A percentile compares a stretch with the other conserved stretches of the same genome.
Conservation (phyloP, 108 stramenopile species). For the Chaetoceros muelleri region DNA sequence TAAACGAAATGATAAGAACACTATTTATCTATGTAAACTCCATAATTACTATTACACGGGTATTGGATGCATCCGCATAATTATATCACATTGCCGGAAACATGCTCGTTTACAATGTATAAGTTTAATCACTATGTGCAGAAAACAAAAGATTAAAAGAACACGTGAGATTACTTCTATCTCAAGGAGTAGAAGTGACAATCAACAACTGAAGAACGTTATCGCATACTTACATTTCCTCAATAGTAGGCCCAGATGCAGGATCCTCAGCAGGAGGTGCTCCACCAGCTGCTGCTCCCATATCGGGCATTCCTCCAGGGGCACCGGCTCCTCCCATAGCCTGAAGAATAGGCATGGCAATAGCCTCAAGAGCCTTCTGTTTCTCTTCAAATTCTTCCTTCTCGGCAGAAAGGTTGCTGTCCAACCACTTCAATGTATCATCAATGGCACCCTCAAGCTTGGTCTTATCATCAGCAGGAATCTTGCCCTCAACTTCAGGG, state of each 20-base stretch:
- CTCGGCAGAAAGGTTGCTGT: constrained; percentile 90
- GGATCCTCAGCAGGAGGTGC: constrained; percentile 62
- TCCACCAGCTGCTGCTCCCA: constrained; percentile 44
- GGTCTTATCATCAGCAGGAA: constrained; percentile 88
- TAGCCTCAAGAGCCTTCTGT: constrained; percentile 90
- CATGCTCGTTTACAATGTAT: too few relatives aligned
- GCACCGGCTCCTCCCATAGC: constrained; percentile 77
- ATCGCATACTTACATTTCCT: too few relatives aligned
- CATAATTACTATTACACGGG: too few relatives aligned
- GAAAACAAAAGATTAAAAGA: too few relatives aligned
- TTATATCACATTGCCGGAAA: too few relatives aligned
- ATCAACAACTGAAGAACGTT: too few relatives aligned
- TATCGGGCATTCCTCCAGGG: constrained; percentile 72
- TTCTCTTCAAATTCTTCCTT: constrained; percentile 90
- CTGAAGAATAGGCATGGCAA: constrained; percentile 92
- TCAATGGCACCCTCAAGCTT: constrained; percentile 81
- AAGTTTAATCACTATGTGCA: too few relatives aligned
- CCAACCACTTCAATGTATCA: constrained; percentile 94
- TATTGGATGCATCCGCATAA: too few relatives aligned
- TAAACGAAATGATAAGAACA: too few relatives aligned
- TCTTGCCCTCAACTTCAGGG: constrained; percentile 40
- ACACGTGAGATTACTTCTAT: too few relatives aligned
- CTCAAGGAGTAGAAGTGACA: too few relatives aligned
- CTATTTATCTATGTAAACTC: too few relatives aligned
- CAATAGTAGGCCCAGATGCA: constrained; percentile 80